These are phyloP conservation scores for Fusarium palustre DNA, from an alignment of 2,329 filamentous ascomycete species.

Conservation along the genomic window DNA sequence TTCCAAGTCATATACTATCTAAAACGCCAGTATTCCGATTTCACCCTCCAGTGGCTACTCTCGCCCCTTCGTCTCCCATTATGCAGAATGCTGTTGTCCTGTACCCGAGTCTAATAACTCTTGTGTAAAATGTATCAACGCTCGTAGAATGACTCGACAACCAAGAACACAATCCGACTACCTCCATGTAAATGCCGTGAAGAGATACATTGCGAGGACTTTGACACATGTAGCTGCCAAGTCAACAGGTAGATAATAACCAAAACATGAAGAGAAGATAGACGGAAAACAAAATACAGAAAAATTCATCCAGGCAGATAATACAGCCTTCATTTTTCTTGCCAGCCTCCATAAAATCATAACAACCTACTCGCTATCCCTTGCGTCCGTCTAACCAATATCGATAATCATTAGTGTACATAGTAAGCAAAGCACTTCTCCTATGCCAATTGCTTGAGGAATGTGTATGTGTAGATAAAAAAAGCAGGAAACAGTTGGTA, in stretches of 20 bases:
- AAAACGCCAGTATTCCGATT: slow-evolving; percentile 30
- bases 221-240: not conserved
- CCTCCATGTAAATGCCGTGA: not conserved
- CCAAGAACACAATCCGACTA: slow-evolving; percentile 30
- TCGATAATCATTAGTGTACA: slow-evolving; percentile 33
- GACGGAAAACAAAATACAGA: not conserved
- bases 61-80: slow-evolving; percentile 23
- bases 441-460: slow-evolving; percentile 19
- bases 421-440: slow-evolving; percentile 26
- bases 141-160: slow-evolving; percentile 41
- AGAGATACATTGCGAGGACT: not conserved
- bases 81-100: slow-evolving; percentile 27
- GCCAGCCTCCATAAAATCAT: slow-evolving; percentile 24
- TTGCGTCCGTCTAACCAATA: slow-evolving; percentile 31
- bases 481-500: slow-evolving; percentile 35
- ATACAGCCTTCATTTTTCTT: slow-evolving; percentile 29
- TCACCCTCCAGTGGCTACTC: slow-evolving; percentile 26
- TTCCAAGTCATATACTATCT: slow-evolving; percentile 30
- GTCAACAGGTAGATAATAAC: slow-evolving; percentile 16
- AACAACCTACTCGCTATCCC: slow-evolving; percentile 38
- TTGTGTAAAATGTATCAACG: slow-evolving; percentile 24
- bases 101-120: slow-evolving; percentile 40
- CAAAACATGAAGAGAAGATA: slow-evolving; percentile 31
- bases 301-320: slow-evolving; percentile 12
- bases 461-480: not conserved